phyloP scores from a whole-genome alignment of 2,329 filamentous ascomycete species.

The Penicillium brevicompactum region DNA sequence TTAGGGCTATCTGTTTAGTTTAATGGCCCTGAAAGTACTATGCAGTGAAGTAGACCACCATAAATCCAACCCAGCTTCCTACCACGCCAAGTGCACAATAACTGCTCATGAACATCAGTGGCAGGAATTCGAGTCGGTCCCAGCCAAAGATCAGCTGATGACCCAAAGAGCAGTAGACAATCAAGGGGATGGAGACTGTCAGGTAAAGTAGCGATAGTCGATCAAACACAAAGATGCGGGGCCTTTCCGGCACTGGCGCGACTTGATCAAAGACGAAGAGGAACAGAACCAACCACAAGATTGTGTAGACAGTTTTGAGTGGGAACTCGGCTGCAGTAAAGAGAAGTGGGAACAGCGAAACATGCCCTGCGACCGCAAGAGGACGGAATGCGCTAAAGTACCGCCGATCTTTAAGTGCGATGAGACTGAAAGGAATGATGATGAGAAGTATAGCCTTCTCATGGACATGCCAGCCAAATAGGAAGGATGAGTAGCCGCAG shows the following conservation, averaged over 20 bases:
- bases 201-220: slow-evolving; percentile 90
- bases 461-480: slow-evolving; percentile 98
- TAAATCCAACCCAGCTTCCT: slow-evolving; percentile 91
- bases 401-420: slow-evolving; percentile 85
- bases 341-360: slow-evolving; percentile 90
- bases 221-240: slow-evolving; percentile 87
- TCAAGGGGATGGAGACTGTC: slow-evolving; percentile 82
- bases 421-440: slow-evolving; percentile 91
- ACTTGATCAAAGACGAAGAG: slow-evolving; percentile 83
- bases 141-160: slow-evolving; percentile 83
- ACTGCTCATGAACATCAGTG: slow-evolving; percentile 94
- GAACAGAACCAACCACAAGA: slow-evolving; percentile 88
- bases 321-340: slow-evolving; percentile 93
- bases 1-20: not conserved
- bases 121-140: slow-evolving; percentile 76
- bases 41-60: slow-evolving; percentile 82
- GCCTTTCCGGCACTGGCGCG: slow-evolving; percentile 76
- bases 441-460: slow-evolving; percentile 95
- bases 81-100: slow-evolving; percentile 95
- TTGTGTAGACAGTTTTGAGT: slow-evolving; percentile 88
- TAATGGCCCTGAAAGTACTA: slow-evolving; percentile 15
- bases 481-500: slow-evolving; percentile 92
- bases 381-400: slow-evolving; percentile 91
- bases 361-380: slow-evolving; percentile 87
- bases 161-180: slow-evolving; percentile 82